These are phyloP conservation scores for Rhodotorula sp. DNA, from an alignment of 1,284 basidiomycete species.

Conservation along the genomic window DNA sequence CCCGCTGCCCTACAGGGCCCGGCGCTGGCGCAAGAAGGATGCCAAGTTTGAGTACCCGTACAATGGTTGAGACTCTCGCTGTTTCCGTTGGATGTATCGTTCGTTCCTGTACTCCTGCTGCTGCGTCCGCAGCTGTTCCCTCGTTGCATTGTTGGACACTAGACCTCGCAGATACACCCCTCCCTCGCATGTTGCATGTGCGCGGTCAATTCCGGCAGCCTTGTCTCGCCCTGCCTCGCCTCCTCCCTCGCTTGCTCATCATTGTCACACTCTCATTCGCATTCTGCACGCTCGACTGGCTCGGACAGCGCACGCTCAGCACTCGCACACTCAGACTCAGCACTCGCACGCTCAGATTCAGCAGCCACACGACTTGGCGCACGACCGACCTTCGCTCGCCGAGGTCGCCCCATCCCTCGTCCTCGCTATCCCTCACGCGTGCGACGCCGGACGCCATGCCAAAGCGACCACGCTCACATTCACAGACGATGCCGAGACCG, in stretches of 20 bases:
- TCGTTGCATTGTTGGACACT: background rate
- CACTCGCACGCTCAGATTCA: background rate
- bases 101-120: background rate
- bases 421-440: background rate
- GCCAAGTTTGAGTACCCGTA: constrained; percentile 78
- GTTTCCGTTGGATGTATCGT: background rate
- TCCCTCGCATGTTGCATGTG: no score
- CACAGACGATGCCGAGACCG: no score
- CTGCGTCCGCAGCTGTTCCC: background rate
- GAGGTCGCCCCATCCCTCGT: background rate
- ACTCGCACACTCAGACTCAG: no score
- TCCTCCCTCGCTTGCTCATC: no score
- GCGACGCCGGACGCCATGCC: background rate
- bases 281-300: no score
- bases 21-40: constrained; percentile 39
- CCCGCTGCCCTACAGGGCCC: constrained; percentile 20
- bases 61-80: constrained; percentile 54
- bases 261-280: no score
- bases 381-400: background rate
- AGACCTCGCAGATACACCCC: no score
- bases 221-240: no score
- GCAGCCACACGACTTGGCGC: background rate
- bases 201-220: no score
- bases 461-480: background rate
- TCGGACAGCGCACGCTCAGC: no score